Conservation (phyloP, 2,329 filamentous ascomycete species). For the Ophiocordyceps robertsii region DNA sequence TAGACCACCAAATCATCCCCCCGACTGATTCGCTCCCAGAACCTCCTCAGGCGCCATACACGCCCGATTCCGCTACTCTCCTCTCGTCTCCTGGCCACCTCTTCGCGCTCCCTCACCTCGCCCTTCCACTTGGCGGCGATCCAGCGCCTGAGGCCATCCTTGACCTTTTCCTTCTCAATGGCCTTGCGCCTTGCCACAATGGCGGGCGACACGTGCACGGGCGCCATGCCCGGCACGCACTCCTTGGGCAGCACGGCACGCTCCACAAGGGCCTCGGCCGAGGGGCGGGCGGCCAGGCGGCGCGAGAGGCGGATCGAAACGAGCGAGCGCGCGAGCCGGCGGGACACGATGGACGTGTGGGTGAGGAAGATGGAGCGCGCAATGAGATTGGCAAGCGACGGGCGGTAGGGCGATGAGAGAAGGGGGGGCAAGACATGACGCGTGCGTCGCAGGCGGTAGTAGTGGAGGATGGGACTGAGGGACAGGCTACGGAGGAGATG, state of each 20-base stretch:
- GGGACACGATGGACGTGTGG: constrained; percentile 50
- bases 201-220: constrained; percentile 37
- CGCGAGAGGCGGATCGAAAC: constrained; percentile 52
- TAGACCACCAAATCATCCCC: constrained; percentile 15
- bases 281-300: constrained; percentile 45
- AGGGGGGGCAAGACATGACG: constrained; percentile 40
- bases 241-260: constrained; percentile 52
- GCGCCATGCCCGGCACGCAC: constrained; percentile 36
- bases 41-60: constrained; percentile 48
- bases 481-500: constrained; percentile 49
- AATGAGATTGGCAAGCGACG: constrained; percentile 48
- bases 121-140: constrained; percentile 44
- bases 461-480: constrained; percentile 51
- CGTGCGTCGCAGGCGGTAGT: constrained; percentile 43
- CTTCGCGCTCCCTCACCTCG: constrained; percentile 34
- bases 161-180: constrained; percentile 54
- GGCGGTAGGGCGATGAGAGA: constrained; percentile 42
- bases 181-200: constrained; percentile 49
- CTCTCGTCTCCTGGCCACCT: constrained; percentile 32
- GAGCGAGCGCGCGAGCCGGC: constrained; percentile 48
- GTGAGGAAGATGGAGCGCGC: constrained; percentile 53
- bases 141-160: constrained; percentile 53
- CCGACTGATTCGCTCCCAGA: constrained; percentile 49
- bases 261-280: constrained; percentile 45
- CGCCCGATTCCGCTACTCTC: constrained; percentile 38